Percentiles rank a stretch among this genome's conserved stretches.
Conservation (phyloP, 306 rosid species). For the barrel medic (Medicago truncatula) region MtrunA17r5.0-ANR NC_053044.1:31903001-31903500, state of each 20-base stretch:
- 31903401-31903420: conserved; percentile 57
- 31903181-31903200: conserved; percentile 25
- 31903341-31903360: conserved; percentile 20
- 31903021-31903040: too few species aligned
- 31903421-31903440: conserved; percentile 81
- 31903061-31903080: too few species aligned
- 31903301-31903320: conserved; percentile 91
- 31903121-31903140: too few species aligned
- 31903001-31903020: too few species aligned
- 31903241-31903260: conserved; percentile 95
- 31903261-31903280: conserved; percentile 81
- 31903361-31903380: conserved; percentile 8
- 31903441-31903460: conserved; percentile 78
- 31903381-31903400: conserved; percentile 18
- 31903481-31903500: conserved; percentile 72
- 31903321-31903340: conserved; percentile 51
- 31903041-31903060: too few species aligned
- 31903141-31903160: neutral
- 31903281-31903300: conserved; percentile 76
- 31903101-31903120: too few species aligned
- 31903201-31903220: conserved; percentile 41
- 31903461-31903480: conserved; percentile 87
- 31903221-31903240: conserved; percentile 98
- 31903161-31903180: conserved; percentile 20
- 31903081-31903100: too few species aligned